Evolutionary conservation across 768 basidiomycete genomes (phyloP).

Genomic region (Tubosaeta sp.): DNA sequence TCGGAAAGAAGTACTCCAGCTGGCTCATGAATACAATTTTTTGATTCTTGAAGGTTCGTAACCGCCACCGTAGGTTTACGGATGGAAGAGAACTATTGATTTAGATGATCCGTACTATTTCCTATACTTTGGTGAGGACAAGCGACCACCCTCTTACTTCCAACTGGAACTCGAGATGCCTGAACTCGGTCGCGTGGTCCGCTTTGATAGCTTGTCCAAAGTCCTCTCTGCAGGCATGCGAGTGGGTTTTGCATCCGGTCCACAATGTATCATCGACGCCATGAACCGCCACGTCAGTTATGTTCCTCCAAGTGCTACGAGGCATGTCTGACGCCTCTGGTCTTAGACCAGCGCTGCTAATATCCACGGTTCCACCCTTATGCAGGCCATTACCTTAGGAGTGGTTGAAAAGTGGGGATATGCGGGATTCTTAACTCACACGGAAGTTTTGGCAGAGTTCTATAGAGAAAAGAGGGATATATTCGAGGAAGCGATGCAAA

Average conservation of each 20-base stretch:
- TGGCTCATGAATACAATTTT: slow-evolving; percentile 73
- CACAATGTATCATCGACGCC: slow-evolving; percentile 57
- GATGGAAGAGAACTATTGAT: neutral
- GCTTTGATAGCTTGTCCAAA: slow-evolving; percentile 90
- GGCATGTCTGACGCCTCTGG: slow-evolving; percentile 5
- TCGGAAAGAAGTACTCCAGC: slow-evolving; percentile 62
- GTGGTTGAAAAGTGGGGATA: slow-evolving; percentile 71
- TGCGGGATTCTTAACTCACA: slow-evolving; percentile 69
- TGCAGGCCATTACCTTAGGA: slow-evolving; percentile 56
- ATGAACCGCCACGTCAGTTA: slow-evolving; percentile 66
- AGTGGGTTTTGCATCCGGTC: slow-evolving; percentile 78
- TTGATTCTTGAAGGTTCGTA: slow-evolving; percentile 76
- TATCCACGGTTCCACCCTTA: slow-evolving; percentile 60
- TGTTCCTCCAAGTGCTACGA: slow-evolving; percentile 11
- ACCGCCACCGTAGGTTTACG: neutral
- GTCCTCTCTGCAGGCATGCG: slow-evolving; percentile 75
- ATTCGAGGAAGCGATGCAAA: slow-evolving; percentile 74
- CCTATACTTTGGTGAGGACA: slow-evolving; percentile 64
- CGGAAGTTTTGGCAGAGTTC: slow-evolving; percentile 61
- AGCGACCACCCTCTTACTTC: slow-evolving; percentile 82
- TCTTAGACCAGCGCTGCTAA: slow-evolving; percentile 61
- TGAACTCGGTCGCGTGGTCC: slow-evolving; percentile 74
- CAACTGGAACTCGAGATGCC: slow-evolving; percentile 64
- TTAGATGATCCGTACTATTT: slow-evolving; percentile 79
- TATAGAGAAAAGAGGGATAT: slow-evolving; percentile 69